Conservation (phyloP, 257 asterid genomes). For the Catharanthus roseus region DNA sequence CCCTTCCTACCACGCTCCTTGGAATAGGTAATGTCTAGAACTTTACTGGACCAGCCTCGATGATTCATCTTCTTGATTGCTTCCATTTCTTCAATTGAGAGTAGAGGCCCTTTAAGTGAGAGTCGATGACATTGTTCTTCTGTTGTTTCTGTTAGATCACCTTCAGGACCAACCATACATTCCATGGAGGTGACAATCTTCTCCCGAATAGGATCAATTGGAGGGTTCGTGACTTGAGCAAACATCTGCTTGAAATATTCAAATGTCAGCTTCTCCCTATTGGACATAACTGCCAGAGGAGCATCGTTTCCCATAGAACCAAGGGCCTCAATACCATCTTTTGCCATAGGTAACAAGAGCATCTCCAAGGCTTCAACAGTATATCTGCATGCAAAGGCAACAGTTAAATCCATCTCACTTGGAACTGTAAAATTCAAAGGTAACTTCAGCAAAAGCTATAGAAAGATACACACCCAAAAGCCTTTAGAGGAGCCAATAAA, state of each 20-base stretch:
- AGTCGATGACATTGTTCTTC: constrained; percentile 96
- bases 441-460: constrained; percentile 8
- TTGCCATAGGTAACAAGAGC: constrained; percentile 96
- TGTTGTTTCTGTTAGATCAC: constrained; percentile 96
- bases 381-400: constrained; percentile 50
- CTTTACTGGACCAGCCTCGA: constrained; percentile 96
- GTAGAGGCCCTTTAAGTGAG: constrained; percentile 85
- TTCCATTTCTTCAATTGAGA: constrained; percentile 84
- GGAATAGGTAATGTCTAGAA: constrained; percentile 81
- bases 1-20: constrained; percentile 71
- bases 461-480: constrained; percentile 71
- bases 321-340: constrained; percentile 93
- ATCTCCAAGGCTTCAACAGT: constrained; percentile 89
- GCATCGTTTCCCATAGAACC: constrained; percentile 99
- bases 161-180: constrained; percentile 99
- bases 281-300: constrained; percentile 96
- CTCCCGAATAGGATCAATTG: constrained; percentile 96
- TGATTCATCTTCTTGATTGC: constrained; percentile 85
- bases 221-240: constrained; percentile 99
- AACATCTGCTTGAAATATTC: constrained; percentile 99
- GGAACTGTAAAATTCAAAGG: not conserved
- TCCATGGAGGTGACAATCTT: constrained; percentile 97
- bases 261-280: constrained; percentile 85
- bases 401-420: constrained; percentile 11
- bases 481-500: constrained; percentile 82